These are phyloP conservation scores for slime mould (Dictyostelium discoideum) DNA, from an alignment of 78 protist genomes.

Conservation along the genomic window dicty_2.7 NC_007089.4:3242001-3242500, in stretches of 20 bases:
- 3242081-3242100: not conserved
- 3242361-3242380: constrained; percentile 24
- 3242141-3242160: not conserved
- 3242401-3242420: constrained; percentile 14
- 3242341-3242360: constrained; percentile 41
- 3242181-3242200: constrained; percentile 33
- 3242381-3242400: constrained; percentile 24
- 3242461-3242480: constrained; percentile 46
- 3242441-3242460: constrained; percentile 28
- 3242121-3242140: constrained; percentile 32
- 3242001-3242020: not conserved
- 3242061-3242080: too few relatives aligned
- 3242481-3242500: not conserved
- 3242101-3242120: constrained; percentile 33
- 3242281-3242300: constrained; percentile 7
- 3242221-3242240: constrained; percentile 61
- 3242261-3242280: constrained; percentile 44
- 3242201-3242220: constrained; percentile 54
- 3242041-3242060: not conserved
- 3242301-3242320: not conserved
- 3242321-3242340: not conserved
- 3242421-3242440: not conserved
- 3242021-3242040: not conserved
- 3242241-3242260: constrained; percentile 43
- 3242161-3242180: not conserved